Evolutionary conservation across 805 yeast genomes (phyloP).

Genomic region (Clavispora carvajalis): DNA sequence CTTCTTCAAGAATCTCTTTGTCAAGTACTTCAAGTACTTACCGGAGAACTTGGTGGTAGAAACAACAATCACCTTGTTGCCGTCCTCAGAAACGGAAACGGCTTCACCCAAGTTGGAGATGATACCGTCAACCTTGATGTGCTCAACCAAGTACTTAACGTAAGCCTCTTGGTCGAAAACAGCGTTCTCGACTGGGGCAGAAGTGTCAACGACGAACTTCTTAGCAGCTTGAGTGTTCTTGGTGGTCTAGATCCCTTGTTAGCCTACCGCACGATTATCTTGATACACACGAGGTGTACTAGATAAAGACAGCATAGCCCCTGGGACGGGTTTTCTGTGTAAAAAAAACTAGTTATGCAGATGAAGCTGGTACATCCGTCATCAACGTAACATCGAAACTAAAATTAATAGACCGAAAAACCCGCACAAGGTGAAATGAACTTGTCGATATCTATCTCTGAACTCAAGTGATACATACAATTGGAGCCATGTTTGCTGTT

Average conservation of each 20-base stretch:
- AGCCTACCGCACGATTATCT: conserved; percentile 67
- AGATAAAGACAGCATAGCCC: conserved; percentile 45
- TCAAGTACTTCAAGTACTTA: conserved; percentile 98
- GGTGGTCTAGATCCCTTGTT: conserved; percentile 64
- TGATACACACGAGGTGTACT: conserved; percentile 15
- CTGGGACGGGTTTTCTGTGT: conserved; percentile 35
- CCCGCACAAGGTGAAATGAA: conserved; percentile 32
- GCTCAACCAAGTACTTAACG: conserved; percentile 97
- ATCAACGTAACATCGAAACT: not conserved
- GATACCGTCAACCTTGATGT: conserved; percentile 97
- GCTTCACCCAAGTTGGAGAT: conserved; percentile 96
- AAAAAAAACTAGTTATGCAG: conserved; percentile 4
- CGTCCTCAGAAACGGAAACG: conserved; percentile 82
- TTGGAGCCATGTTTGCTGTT: conserved; percentile 74
- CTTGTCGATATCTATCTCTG: conserved; percentile 23
- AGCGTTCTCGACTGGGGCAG: conserved; percentile 96
- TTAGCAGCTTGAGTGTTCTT: conserved; percentile 66
- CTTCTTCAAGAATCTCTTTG: conserved; percentile 99
- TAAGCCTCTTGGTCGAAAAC: conserved; percentile 96
- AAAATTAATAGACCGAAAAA: conserved; percentile 10
- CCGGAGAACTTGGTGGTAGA: conserved; percentile 97
- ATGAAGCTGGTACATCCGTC: not conserved
- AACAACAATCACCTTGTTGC: conserved; percentile 83
- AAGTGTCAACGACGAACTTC: conserved; percentile 92
- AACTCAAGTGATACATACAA: conserved; percentile 55